A percentile compares a stretch with the other conserved stretches of the same genome.
Conservation (phyloP, 768 basidiomycete genomes). For the Leccinum aurantiacum region DNA sequence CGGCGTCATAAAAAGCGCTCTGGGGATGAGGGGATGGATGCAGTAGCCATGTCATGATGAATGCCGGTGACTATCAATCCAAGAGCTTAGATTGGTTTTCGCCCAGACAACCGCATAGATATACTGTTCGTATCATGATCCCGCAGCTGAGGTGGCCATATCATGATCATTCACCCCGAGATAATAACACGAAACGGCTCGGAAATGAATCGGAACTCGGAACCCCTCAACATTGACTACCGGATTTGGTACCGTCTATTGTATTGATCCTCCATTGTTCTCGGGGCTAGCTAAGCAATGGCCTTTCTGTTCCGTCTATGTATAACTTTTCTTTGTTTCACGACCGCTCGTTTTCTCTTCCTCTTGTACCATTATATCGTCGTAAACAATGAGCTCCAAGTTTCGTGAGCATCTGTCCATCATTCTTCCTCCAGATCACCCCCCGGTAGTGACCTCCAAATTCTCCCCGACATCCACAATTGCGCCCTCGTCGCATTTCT, state of each 20-base stretch:
- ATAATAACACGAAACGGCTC: neutral
- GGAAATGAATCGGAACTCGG: conserved; percentile 3
- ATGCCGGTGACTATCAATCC: neutral
- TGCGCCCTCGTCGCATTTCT: conserved; percentile 28
- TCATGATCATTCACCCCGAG: neutral
- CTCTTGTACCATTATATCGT: neutral
- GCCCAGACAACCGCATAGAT: neutral
- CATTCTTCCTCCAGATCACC: conserved; percentile 8
- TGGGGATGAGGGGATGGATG: neutral
- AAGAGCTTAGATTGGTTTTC: neutral
- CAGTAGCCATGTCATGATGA: conserved; percentile 1
- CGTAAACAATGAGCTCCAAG: conserved; percentile 26
- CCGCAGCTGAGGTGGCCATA: neutral
- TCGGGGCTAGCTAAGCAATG: conserved; percentile 1
- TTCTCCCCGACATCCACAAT: conserved; percentile 47
- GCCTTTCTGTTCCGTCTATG: neutral
- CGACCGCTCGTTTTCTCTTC: conserved; percentile 13
- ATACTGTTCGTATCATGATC: neutral
- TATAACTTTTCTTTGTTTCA: conserved; percentile 5
- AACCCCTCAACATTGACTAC: conserved; percentile 6
- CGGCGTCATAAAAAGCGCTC: conserved; percentile 41
- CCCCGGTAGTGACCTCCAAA: conserved; percentile 35
- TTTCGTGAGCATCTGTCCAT: conserved; percentile 35
- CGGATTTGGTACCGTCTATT: conserved; percentile 18
- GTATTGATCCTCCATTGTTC: conserved; percentile 22